Conservation (phyloP, 495 filamentous ascomycete species). For the Penicillium canariense region DNA sequence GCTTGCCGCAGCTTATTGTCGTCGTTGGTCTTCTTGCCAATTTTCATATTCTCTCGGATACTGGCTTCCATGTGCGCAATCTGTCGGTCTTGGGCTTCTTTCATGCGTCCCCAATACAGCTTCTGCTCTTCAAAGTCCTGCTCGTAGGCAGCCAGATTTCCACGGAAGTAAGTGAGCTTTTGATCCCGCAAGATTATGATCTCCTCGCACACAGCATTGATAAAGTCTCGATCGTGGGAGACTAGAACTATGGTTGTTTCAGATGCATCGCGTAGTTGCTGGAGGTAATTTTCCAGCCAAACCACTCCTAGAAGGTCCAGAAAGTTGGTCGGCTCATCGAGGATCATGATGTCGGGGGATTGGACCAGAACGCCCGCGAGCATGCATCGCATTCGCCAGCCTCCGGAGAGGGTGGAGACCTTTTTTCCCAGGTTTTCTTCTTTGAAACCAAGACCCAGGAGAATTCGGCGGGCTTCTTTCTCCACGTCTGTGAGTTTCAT, state of each 20-base stretch:
- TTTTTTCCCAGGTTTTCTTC: constrained; percentile 53
- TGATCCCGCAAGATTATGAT: constrained; percentile 72
- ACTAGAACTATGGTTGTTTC: constrained; percentile 61
- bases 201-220: constrained; percentile 68
- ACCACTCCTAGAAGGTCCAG: constrained; percentile 78
- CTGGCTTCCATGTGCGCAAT: constrained; percentile 73
- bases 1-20: constrained; percentile 78
- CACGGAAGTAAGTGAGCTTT: constrained; percentile 60
- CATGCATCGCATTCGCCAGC: constrained; percentile 73
- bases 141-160: constrained; percentile 68
- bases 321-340: constrained; percentile 87
- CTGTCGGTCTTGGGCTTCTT: constrained; percentile 74
- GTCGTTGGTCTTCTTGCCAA: constrained; percentile 69
- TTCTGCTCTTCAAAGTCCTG: constrained; percentile 61
- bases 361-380: constrained; percentile 67
- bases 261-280: constrained; percentile 42
- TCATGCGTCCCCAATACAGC: constrained; percentile 65
- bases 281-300: constrained; percentile 73
- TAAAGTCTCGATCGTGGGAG: constrained; percentile 77
- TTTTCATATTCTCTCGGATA: constrained; percentile 64
- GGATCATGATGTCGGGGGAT: constrained; percentile 72
- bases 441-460: constrained; percentile 70
- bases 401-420: constrained; percentile 68
- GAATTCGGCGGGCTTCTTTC: constrained; percentile 59
- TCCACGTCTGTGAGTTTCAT: constrained; percentile 49